Evolutionary conservation across 441 rosid genomes (phyloP).

Genomic region (Manihot esculenta): DNA sequence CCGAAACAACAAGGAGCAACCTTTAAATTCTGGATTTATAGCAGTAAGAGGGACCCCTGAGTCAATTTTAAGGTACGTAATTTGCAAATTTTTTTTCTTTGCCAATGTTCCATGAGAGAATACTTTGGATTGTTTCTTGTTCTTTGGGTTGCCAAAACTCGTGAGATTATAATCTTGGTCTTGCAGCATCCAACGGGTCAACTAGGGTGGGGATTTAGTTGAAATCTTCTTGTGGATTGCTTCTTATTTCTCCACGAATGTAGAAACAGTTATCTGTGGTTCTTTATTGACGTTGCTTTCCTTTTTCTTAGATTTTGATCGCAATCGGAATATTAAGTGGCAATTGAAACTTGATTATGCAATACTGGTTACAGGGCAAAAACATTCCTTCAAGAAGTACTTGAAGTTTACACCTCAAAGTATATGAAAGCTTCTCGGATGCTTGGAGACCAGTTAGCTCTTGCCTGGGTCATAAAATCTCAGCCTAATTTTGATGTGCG

Average conservation of each 20-base stretch:
- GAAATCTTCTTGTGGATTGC: not conserved
- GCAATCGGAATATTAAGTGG: not conserved
- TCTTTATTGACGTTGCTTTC: not conserved
- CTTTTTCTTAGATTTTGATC: not conserved
- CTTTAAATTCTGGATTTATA: conserved; percentile 90
- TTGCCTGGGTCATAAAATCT: conserved; percentile 68
- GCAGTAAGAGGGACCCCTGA: conserved; percentile 88
- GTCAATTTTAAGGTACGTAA: conserved; percentile 62
- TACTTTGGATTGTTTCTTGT: not conserved
- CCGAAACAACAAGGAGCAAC: conserved; percentile 92
- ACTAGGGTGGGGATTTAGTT: not conserved
- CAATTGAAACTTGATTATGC: not conserved
- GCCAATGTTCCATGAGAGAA: not conserved
- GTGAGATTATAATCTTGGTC: not conserved
- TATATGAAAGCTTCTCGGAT: conserved; percentile 80
- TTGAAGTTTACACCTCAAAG: conserved; percentile 63
- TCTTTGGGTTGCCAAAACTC: not conserved
- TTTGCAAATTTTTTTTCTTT: not conserved
- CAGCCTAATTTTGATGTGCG: conserved; percentile 57
- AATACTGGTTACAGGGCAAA: conserved; percentile 59
- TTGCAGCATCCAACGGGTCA: not conserved
- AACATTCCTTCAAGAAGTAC: conserved; percentile 60
- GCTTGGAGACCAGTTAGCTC: conserved; percentile 97
- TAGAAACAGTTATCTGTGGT: not conserved
- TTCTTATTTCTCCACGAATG: not conserved